Evolutionary conservation across 2,329 filamentous ascomycete species (phyloP).

Genomic region (Arthrobotrys musiformis): DNA sequence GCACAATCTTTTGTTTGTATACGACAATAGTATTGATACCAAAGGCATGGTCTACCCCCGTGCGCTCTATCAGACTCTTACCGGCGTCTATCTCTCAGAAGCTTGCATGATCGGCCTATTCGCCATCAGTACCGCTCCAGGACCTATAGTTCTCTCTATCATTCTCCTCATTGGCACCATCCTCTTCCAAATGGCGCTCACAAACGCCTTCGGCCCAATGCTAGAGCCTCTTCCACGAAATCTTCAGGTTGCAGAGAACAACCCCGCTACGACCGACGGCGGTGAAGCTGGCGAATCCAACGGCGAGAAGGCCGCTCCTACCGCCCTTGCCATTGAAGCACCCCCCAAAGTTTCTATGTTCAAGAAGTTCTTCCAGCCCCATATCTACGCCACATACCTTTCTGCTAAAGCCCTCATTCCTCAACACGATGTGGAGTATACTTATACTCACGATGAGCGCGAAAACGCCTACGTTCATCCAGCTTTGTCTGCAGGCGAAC

Average conservation of each 20-base stretch:
- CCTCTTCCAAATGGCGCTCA: slow-evolving; percentile 79
- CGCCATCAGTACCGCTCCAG: slow-evolving; percentile 73
- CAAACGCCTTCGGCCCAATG: slow-evolving; percentile 78
- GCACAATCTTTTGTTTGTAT: slow-evolving; percentile 90
- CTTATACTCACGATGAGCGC: slow-evolving; percentile 73
- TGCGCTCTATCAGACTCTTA: slow-evolving; percentile 85
- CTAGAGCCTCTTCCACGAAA: slow-evolving; percentile 82
- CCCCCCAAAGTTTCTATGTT: slow-evolving; percentile 70
- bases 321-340: slow-evolving; percentile 61
- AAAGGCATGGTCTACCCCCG: slow-evolving; percentile 87
- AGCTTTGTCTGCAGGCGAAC: slow-evolving; percentile 71
- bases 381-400: slow-evolving; percentile 78
- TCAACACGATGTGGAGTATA: slow-evolving; percentile 67
- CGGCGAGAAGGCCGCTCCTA: slow-evolving; percentile 60
- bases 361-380: slow-evolving; percentile 78
- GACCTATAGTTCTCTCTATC: slow-evolving; percentile 79
- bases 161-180: slow-evolving; percentile 78
- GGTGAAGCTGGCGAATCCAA: slow-evolving; percentile 58
- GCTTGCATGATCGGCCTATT: slow-evolving; percentile 88
- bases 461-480: slow-evolving; percentile 79
- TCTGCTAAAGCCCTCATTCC: slow-evolving; percentile 77
- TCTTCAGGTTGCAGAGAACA: slow-evolving; percentile 70
- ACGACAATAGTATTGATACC: slow-evolving; percentile 82
- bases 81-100: slow-evolving; percentile 83
- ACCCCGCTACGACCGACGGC: slow-evolving; percentile 61